These are phyloP conservation scores for Moricandia moricandioides DNA, from an alignment of 345 rosid species.

Conservation along the genomic window DNA sequence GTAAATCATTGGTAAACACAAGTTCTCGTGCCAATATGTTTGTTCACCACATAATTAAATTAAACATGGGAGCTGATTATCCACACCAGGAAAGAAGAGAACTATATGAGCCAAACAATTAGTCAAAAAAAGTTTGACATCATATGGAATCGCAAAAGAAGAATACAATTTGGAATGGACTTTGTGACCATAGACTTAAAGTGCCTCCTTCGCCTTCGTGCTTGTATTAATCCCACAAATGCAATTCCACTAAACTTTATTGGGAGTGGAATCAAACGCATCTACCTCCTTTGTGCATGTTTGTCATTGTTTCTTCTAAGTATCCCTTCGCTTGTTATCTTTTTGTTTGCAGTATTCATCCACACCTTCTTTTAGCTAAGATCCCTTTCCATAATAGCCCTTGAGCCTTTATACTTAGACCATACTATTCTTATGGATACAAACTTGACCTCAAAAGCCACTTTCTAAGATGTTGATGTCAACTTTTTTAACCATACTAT, in stretches of 20 bases:
- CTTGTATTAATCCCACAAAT: background rate
- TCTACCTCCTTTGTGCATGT: conserved; percentile 56
- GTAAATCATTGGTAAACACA: background rate
- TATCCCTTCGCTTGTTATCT: conserved; percentile 71
- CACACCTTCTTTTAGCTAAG: background rate
- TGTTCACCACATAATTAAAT: background rate
- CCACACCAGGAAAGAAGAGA: background rate
- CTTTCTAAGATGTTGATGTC: conserved; percentile 9
- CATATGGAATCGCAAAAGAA: background rate
- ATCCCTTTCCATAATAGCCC: conserved; percentile 1
- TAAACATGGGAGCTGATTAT: background rate
- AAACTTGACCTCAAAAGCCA: conserved; percentile 25
- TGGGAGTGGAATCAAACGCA: conserved; percentile 48
- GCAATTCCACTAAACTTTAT: conserved; percentile 9
- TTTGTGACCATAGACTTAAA: conserved; percentile 5
- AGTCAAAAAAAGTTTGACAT: background rate
- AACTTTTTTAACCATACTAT: background rate
- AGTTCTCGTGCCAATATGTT: background rate
- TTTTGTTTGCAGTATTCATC: conserved; percentile 41
- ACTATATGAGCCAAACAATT: background rate
- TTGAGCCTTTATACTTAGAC: conserved; percentile 1
- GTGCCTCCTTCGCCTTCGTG: conserved; percentile 22
- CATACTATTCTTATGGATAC: background rate
- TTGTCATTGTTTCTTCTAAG: conserved; percentile 50
- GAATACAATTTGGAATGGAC: conserved; percentile 21